Evolutionary conservation across 2,329 filamentous ascomycete species (phyloP), one percentile per base, ranked within the genome.

Genomic region (Metarhizium rileyi): DNA sequence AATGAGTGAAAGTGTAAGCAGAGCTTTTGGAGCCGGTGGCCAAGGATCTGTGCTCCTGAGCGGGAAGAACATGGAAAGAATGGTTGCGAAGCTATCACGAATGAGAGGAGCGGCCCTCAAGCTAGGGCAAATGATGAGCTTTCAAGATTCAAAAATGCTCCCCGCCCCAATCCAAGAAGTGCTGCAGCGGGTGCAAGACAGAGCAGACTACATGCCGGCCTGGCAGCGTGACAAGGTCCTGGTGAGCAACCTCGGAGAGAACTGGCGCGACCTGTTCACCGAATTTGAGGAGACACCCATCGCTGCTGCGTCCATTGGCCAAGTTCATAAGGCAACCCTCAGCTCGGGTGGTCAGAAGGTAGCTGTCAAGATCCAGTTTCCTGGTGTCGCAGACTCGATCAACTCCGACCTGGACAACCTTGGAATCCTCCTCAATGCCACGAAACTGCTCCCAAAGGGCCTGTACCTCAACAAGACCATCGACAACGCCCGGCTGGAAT

Each of bases 81-180:
- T 98, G 8, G 93, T 98, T 2, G 77, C 88, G 5, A 96, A 94
- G 66, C 77, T 98, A 3, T 97, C 91, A 3, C 86, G 87, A 22
- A 98, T 98, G 93, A 82, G 93, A 60, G 93, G 93, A 35, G 94
- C 93, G 5, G 93, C 93, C n/a, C 74, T 98, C 40, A 98, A 98
- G 70, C 70, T 98, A 25, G 94, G 93, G 1, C 93, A 98, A 71
- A 93, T 97, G 86, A 86, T 98, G 75, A 96, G 90, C 65, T 93
- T 98, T 62, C 93, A 98, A 72, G 93, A 98, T 69, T 83, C 88
- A 35, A 97, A 95, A 67, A 90, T 96, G 82, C 78, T 98, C 9
- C 93, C 93, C 0, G 80, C 79, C 1, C 81, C 87, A 1, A 90
- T 98, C 46, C 88, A 94, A 56, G 80, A 91, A 60, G 89, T 98